A percentile compares a stretch with the other conserved stretches of the same genome.
Conservation (phyloP, 257 asterid genomes). For the Avicennia marina region DNA sequence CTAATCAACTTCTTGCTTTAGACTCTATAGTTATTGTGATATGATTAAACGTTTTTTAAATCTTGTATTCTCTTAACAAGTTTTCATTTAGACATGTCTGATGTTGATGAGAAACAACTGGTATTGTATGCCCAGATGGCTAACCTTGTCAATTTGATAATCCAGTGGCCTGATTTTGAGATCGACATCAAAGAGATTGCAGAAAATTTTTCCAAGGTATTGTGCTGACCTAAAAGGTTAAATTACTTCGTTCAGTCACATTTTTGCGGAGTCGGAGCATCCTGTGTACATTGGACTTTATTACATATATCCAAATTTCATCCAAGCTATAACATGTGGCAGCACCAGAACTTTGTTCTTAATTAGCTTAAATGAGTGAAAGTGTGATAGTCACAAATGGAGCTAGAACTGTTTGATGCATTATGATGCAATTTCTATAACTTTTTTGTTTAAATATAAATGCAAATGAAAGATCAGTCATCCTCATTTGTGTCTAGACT, state of each 20-base stretch:
- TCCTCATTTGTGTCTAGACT: background rate
- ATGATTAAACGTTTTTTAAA: background rate
- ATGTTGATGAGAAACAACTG: slow-evolving; percentile 66
- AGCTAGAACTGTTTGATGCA: slow-evolving; percentile 1
- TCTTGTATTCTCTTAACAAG: slow-evolving; percentile 43
- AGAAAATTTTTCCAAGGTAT: slow-evolving; percentile 77
- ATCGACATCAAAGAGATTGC: slow-evolving; percentile 80
- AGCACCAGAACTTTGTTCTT: background rate
- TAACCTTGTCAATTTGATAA: slow-evolving; percentile 75
- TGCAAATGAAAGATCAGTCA: background rate
- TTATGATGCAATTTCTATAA: background rate
- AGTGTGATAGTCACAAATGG: background rate
- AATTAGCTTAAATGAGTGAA: background rate
- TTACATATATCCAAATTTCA: background rate
- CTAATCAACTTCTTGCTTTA: slow-evolving; percentile 24
- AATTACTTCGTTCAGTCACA: background rate
- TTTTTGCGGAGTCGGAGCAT: slow-evolving; percentile 6
- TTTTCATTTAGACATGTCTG: slow-evolving; percentile 53
- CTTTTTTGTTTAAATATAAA: background rate
- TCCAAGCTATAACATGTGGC: too few relatives aligned
- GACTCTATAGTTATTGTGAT: slow-evolving; percentile 5
- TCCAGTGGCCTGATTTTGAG: slow-evolving; percentile 62
- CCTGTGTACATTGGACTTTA: background rate
- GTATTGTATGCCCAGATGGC: slow-evolving; percentile 96
- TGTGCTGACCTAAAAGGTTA: background rate